phyloP scores from a whole-genome alignment of 345 rosid genomes.

The Gossypium turneri region DNA sequence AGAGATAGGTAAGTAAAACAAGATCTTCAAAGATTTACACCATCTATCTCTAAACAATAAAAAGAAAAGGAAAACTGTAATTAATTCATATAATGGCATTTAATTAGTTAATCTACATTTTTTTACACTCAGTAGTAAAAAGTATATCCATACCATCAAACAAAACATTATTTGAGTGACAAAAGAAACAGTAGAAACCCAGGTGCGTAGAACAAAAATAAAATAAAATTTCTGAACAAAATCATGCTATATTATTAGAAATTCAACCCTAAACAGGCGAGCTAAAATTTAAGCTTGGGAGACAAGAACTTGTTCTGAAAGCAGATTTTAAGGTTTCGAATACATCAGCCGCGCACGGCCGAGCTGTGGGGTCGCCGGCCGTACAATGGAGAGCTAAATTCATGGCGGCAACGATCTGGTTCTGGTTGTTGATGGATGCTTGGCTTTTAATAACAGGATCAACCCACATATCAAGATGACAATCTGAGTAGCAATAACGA shows the following conservation, averaged over 20 bases:
- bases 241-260: slow-evolving; percentile 14
- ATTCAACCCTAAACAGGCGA: slow-evolving; percentile 23
- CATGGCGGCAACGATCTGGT: slow-evolving; percentile 53
- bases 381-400: slow-evolving; percentile 75
- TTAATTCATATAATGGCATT: slow-evolving; percentile 23
- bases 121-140: slow-evolving; percentile 33
- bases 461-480: slow-evolving; percentile 62
- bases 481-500: slow-evolving; percentile 66
- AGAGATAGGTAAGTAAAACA: background rate
- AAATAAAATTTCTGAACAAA: slow-evolving; percentile 16
- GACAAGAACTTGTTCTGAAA: slow-evolving; percentile 34
- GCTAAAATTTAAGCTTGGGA: slow-evolving; percentile 29
- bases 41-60: background rate
- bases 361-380: slow-evolving; percentile 51
- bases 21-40: background rate
- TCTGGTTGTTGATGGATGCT: slow-evolving; percentile 24
- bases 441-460: slow-evolving; percentile 44
- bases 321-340: slow-evolving; percentile 45
- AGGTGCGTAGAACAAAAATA: slow-evolving; percentile 1
- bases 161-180: slow-evolving; percentile 26
- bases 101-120: slow-evolving; percentile 35
- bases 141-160: slow-evolving; percentile 36
- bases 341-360: slow-evolving; percentile 53
- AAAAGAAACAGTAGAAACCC: background rate
- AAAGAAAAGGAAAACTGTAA: background rate